phyloP scores from a whole-genome alignment of 345 rosid species.

The rapeseed (Brassica napus) region Da-Ae NC_063444.1:12525501-12526000 shows the following conservation, averaged over 20 bases:
- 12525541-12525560: conserved; percentile 99
- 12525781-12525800: conserved; percentile 97
- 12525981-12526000: conserved; percentile 98
- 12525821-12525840: conserved; percentile 88
- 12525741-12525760: conserved; percentile 97
- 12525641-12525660: conserved; percentile 63
- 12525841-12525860: conserved; percentile 93
- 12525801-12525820: conserved; percentile 88
- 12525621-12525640: neutral
- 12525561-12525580: conserved; percentile 74
- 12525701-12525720: conserved; percentile 78
- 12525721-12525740: conserved; percentile 91
- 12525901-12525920: conserved; percentile 84
- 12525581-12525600: neutral
- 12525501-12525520: conserved; percentile 91
- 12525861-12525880: conserved; percentile 95
- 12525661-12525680: conserved; percentile 94
- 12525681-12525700: conserved; percentile 97
- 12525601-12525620: neutral
- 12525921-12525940: neutral
- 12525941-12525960: neutral
- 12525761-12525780: conserved; percentile 99
- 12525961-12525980: conserved; percentile 25
- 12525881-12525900: conserved; percentile 94
- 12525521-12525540: conserved; percentile 84